Evolutionary conservation across 148 eudicot species (phyloP).

Genomic region (Fagopyrum tataricum): DNA sequence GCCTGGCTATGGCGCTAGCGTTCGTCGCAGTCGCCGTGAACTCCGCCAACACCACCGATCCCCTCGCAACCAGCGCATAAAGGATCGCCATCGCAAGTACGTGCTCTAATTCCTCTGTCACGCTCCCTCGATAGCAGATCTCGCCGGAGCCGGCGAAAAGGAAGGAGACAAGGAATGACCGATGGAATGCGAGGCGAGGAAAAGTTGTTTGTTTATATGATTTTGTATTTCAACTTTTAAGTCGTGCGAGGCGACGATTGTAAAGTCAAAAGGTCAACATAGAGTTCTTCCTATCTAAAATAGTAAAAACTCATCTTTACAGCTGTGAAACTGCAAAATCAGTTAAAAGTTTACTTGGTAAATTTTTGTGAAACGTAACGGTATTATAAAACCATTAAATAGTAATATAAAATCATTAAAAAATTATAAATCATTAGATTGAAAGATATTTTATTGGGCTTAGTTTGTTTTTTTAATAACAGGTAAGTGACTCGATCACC

Average conservation of each 20-base stretch:
- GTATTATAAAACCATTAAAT: too few species aligned
- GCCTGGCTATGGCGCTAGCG: slow-evolving; percentile 71
- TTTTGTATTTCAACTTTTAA: neutral
- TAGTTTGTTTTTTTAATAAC: too few species aligned
- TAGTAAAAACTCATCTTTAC: too few species aligned
- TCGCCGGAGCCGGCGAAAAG: slow-evolving; percentile 1
- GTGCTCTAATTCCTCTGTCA: neutral
- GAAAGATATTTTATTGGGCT: too few species aligned
- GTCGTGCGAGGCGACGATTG: neutral
- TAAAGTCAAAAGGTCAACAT: neutral
- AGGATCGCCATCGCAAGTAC: slow-evolving; percentile 55
- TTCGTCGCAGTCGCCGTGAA: slow-evolving; percentile 63
- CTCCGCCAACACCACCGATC: slow-evolving; percentile 84
- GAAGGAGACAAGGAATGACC: slow-evolving; percentile 5
- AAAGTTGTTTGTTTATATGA: neutral
- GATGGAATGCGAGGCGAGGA: neutral
- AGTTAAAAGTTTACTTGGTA: too few species aligned
- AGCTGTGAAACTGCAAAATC: too few species aligned
- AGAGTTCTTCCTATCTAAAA: neutral
- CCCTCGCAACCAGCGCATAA: slow-evolving; percentile 87
- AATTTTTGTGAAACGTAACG: too few species aligned
- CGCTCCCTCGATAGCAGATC: neutral
- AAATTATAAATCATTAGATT: too few species aligned
- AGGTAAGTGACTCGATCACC: too few species aligned
- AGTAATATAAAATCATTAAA: too few species aligned